Evolutionary conservation across 441 rosid species (phyloP), one percentile per base, ranked within the genome.

Genomic region (Arabidopsis hybrid): DNA sequence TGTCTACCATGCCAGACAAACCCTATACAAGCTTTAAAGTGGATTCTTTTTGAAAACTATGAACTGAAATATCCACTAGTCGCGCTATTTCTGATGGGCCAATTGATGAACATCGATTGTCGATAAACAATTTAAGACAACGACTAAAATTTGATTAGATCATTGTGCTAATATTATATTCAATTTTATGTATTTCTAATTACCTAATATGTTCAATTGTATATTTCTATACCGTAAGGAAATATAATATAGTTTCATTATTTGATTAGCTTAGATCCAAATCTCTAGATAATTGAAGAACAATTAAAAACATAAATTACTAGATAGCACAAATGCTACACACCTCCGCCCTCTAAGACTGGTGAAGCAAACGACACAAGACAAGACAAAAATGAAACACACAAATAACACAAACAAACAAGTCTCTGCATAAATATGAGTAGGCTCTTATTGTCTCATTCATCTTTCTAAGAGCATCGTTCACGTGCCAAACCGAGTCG

Each of bases 401-500:
- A 69, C 52, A 53, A n/a, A 61, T 17, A n/a, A 58, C 51, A 66
- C 60, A 76, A 70, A 61, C 74, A 68, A 68, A 68, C 74, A 75
- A 75, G 69, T 51, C 79, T 35, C 73, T 68, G 63, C 68, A 21
- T 29, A 67, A 51, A 73, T 17, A 56, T 18, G 38, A 67, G 58
- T 67, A 67, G 21, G 5, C 74, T 75, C 59, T 60, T 68, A 43
- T 47, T 63, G 75, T 76, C 75, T 62, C 74, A 60, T 68, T 76
- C 75, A 32, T 10, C 29, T 21, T 53, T 47, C 13, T 12, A 88
- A 63, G 88, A 79, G 81, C 98, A 93, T 42, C 11, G 71, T 83
- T 91, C 96, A 60, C 93, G 96, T 69, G 96, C 87, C 83, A 93
- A 88, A 0, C 98, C 98, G 1, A 93, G 67, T 76, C 95, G 82